Base-by-base conservation (phyloP, 306 rosid genomes). In the Myrica gale region DNA sequence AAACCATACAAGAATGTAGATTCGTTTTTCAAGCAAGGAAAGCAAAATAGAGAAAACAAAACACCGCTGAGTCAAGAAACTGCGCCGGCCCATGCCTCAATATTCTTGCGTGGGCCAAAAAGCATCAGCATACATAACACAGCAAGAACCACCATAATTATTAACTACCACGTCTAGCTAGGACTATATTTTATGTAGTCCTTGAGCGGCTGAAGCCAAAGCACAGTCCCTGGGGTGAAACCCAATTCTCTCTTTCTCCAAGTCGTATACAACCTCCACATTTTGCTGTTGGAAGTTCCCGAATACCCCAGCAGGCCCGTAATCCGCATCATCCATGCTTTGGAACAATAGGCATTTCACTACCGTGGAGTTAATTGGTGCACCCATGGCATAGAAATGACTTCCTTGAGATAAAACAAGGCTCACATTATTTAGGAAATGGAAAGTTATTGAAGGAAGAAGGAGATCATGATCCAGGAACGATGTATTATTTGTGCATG, bases 231-330 rank as follows among this genome's bases (percentile, higher is more conserved):
- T 87, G 0, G 55, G 61, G 21, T 74, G 87, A 77, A 87, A 82
- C 51, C 90, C 90, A 61, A 87, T 69, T 74, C 88, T 82, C 66
- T 84, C 87, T 32, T 82, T 80, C 83, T 75, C 85, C 78, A 84
- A 72, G 69, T 87, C 90, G 77, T 87, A 87, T 41, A 87, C 90
- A 45, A 87, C 87, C 86, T 87, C 76, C 71, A 87, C 66, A 68
- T 87, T 84, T 68, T 87, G 90, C 39, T 87, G 90, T 63, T 87
- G 90, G 52, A 87, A 87, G 86, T 83, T 87, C 47, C 90, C 90
- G 6, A 87, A 84, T 16, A 84, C 86, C n/a, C 88, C 90, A 0
- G 90, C 88, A 3, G 90, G 90, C 67, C 90, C 86, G 10, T 52
- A 55, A 37, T 58, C 82, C 0, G 75, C 84, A 13, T 72, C 80